Evolutionary conservation across 75 land plant genomes (phyloP).

Genomic region (Selaginella moellendorffii): DNA sequence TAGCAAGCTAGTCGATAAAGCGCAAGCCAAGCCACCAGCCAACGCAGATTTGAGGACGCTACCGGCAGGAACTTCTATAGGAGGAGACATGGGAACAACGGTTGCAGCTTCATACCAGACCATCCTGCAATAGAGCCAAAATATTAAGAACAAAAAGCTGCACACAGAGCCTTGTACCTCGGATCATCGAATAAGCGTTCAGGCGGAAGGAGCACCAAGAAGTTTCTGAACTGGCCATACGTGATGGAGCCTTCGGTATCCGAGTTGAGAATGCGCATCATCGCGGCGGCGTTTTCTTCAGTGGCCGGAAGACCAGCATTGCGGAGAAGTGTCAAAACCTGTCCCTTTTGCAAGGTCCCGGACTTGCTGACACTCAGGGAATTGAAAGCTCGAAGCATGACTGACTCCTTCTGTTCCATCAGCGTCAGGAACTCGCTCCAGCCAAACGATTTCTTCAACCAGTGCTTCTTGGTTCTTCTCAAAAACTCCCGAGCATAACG

Average conservation of each 20-base stretch:
- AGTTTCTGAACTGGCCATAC: conserved; percentile 88
- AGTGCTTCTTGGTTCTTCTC: conserved; percentile 50
- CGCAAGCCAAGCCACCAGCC: conserved; percentile 88
- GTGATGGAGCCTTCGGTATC: conserved; percentile 67
- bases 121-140: conserved; percentile 26
- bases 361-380: conserved; percentile 71
- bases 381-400: conserved; percentile 79
- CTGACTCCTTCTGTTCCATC: conserved; percentile 91
- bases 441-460: conserved; percentile 88
- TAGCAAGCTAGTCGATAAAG: conserved; percentile 65
- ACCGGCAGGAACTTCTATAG: conserved; percentile 60
- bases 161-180: conserved; percentile 25
- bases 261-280: conserved; percentile 77
- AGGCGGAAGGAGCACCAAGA: conserved; percentile 89
- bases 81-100: conserved; percentile 87
- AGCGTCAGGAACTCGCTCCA: conserved; percentile 78
- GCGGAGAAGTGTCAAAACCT: conserved; percentile 56
- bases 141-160: neutral
- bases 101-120: conserved; percentile 96
- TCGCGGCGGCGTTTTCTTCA: conserved; percentile 85
- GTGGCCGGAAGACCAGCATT: conserved; percentile 86
- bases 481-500: conserved; percentile 73
- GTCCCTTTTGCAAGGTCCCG: conserved; percentile 79
- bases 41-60: conserved; percentile 76
- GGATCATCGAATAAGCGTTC: conserved; percentile 86